Conservation (phyloP, 2,329 filamentous ascomycete genomes). For the Fusarium tuaranense region DNA sequence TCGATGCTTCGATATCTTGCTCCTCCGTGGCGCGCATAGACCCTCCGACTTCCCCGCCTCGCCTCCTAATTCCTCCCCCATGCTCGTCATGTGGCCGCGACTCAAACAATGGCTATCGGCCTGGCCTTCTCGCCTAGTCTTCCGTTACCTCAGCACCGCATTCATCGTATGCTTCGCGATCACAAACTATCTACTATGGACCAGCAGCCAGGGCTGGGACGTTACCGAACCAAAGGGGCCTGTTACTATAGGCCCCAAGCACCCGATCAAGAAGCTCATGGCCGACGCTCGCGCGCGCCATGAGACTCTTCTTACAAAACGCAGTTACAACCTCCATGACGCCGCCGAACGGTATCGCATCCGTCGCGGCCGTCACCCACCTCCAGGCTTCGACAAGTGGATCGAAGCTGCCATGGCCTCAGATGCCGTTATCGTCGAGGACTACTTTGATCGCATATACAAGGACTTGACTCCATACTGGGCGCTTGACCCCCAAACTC, state of each 20-base stretch:
- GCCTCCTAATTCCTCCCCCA: conserved; percentile 19
- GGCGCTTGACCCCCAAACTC: conserved; percentile 61
- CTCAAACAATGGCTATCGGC: conserved; percentile 44
- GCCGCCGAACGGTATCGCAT: conserved; percentile 67
- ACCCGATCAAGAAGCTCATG: conserved; percentile 66
- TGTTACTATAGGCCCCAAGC: conserved; percentile 45
- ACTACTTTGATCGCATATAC: conserved; percentile 74
- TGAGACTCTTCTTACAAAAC: conserved; percentile 54
- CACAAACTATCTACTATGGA: conserved; percentile 49
- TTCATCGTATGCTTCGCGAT: conserved; percentile 42
- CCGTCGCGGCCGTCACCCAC: conserved; percentile 69
- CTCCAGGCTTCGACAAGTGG: conserved; percentile 73
- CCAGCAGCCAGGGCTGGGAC: conserved; percentile 44
- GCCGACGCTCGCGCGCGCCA: conserved; percentile 58
- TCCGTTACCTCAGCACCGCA: conserved; percentile 45
- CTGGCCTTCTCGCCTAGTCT: conserved; percentile 45
- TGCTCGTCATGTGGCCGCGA: conserved; percentile 42
- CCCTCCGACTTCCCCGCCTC: conserved; percentile 25
- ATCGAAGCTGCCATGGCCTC: conserved; percentile 63
- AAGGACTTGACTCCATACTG: conserved; percentile 72
- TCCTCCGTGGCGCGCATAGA: conserved; percentile 41
- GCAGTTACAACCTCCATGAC: conserved; percentile 61
- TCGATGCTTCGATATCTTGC: conserved; percentile 41
- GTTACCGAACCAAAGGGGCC: conserved; percentile 36
- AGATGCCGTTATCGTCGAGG: conserved; percentile 69